Evolutionary conservation across 1,284 basidiomycete species (phyloP), one percentile per base, ranked within the genome.

Genomic region (Pyrrhoderma lamaoense): DNA sequence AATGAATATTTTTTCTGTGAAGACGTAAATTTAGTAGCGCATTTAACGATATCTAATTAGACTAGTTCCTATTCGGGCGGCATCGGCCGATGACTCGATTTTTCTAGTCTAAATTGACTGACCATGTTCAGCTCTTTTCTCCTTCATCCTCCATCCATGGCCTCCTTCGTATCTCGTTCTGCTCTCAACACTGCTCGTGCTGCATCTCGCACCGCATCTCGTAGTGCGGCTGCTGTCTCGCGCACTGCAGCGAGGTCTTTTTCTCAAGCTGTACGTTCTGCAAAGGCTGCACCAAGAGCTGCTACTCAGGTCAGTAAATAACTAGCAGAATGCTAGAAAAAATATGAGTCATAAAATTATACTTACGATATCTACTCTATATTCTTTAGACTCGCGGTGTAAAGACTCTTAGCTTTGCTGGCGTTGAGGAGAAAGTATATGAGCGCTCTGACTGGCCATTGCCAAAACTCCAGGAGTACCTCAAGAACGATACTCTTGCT

Each of bases 401-500:
- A 66, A 97, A 98, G 78, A 96, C 94, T 54, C 88, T 99, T 64
- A 89, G 98, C 79, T 99, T 99, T 72, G 93, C 95, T 59, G 93
- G 94, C 60, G 87, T 87, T 58, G 84, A 95, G 66, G 95, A 99
- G 76, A 81, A 80, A 61, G 93, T 99, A 52, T 99, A 97, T 71
- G 95, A 99, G 79, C 92, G 94, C 60, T 81, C 80, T 64, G 95
- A 99, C 80, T 99, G 96, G 96, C 96, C 95, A 40, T 75, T 95
- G 56, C 84, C 93, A 63, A 97, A 92, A 74, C 85, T 99, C 67
- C 95, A 98, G 70, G 93, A 98, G 67, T 96, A 93, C 79, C 96
- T 99, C 81, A 98, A 98, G 76, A 88, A 98, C 68, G 96, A 99
- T 73, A 98, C 95, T 60, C 91, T 99, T 57, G 95, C 95, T 59